Percentiles rank a stretch among this genome's conserved stretches.
These are phyloP conservation scores for Inonotus obliquus DNA, from an alignment of 1,284 basidiomycete species.

Conservation along the genomic window DNA sequence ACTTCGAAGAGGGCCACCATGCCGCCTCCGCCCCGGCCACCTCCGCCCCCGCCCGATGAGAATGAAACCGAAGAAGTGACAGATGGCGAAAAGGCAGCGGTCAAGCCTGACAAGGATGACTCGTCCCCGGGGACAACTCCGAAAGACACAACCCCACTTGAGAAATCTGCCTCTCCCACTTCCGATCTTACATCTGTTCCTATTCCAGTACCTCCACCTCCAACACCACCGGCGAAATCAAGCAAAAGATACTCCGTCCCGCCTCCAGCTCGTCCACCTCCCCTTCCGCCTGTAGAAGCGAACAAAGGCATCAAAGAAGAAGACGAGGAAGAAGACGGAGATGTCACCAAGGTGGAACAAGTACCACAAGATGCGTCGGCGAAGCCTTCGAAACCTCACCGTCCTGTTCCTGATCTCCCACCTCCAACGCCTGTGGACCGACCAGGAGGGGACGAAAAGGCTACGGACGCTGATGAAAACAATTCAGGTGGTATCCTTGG, in stretches of 20 bases:
- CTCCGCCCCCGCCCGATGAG: constrained; percentile 2
- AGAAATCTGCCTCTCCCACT: background rate
- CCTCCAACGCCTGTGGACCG: background rate
- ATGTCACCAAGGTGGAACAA: background rate
- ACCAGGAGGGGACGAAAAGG: background rate
- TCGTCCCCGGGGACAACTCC: background rate
- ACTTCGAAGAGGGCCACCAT: constrained; percentile 19
- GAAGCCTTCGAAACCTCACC: background rate
- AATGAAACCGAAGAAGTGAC: background rate
- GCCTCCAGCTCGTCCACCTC: constrained; percentile 16
- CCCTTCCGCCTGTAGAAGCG: constrained; percentile 17
- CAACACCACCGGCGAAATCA: background rate
- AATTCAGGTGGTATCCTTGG: background rate
- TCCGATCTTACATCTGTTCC: constrained; percentile 2
- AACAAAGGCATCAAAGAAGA: constrained; percentile 14
- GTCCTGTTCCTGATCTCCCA: background rate
- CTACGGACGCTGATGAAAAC: constrained; percentile 15
- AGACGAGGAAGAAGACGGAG: background rate
- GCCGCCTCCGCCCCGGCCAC: constrained; percentile 20
- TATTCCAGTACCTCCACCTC: constrained; percentile 1
- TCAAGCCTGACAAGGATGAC: background rate
- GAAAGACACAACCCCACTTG: background rate
- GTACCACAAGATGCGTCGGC: background rate
- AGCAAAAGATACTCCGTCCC: constrained; percentile 7
- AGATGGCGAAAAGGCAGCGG: background rate